Percentiles rank a stretch among this genome's conserved stretches.
phyloP scores from a whole-genome alignment of 2,329 filamentous ascomycete species.

The Cryphonectria radicalis region DNA sequence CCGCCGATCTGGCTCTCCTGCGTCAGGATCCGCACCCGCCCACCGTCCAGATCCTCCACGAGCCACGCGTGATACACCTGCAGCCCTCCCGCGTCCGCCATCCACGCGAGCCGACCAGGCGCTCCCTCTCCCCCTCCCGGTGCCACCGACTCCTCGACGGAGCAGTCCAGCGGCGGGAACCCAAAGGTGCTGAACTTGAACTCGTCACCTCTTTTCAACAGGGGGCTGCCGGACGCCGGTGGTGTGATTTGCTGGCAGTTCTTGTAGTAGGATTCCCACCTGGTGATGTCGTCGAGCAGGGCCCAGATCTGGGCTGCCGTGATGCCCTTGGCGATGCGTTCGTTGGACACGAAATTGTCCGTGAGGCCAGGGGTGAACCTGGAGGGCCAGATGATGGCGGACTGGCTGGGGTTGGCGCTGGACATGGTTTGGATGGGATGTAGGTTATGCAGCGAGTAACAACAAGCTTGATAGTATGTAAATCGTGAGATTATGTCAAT shows the following conservation, averaged over 20 bases:
- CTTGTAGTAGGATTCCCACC: constrained; percentile 38
- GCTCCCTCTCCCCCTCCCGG: constrained; percentile 24
- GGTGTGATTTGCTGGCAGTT: constrained; percentile 34
- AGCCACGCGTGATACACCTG: constrained; percentile 38
- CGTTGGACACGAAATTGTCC: constrained; percentile 39
- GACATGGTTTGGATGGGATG: constrained; percentile 11
- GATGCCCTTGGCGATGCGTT: constrained; percentile 36
- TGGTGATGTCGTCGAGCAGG: constrained; percentile 34
- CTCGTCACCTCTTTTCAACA: constrained; percentile 34
- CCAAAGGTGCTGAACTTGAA: constrained; percentile 39
- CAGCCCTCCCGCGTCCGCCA: constrained; percentile 31
- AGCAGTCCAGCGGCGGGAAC: constrained; percentile 33
- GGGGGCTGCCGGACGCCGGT: constrained; percentile 32
- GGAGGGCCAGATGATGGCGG: constrained; percentile 36
- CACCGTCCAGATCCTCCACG: constrained; percentile 37
- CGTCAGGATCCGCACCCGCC: constrained; percentile 36
- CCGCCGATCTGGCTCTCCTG: constrained; percentile 39
- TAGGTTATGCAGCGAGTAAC: neutral
- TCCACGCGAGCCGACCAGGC: constrained; percentile 36
- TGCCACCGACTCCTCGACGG: constrained; percentile 34
- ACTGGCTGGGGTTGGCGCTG: constrained; percentile 37
- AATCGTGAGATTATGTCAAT: too few species aligned
- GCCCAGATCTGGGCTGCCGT: constrained; percentile 36
- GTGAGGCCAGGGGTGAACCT: constrained; percentile 37
- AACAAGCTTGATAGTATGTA: neutral